Base-by-base conservation (phyloP, 495 filamentous ascomycete genomes). In the Hypomontagnella monticulosa region DNA sequence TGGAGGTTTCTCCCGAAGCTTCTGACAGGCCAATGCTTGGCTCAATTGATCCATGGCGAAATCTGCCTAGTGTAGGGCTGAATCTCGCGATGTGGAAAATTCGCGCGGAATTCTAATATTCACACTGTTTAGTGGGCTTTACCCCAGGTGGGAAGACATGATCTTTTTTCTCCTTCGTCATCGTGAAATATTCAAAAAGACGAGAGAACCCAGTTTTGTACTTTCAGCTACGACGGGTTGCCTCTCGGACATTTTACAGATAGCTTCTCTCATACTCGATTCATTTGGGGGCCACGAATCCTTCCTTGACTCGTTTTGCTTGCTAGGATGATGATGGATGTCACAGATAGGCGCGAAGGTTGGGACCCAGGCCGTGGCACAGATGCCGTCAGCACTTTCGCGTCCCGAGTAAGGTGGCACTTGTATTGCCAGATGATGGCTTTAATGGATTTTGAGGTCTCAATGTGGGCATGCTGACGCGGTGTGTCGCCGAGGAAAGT, bases 1-100 rank as follows among this genome's bases (percentile, higher is more conserved):
- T 47, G 4, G 16, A 42, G 48, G 42, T 18, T 20, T 20, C 23
- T 23, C 2, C 16, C 15, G 18, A 12, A 36, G 32, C 41, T 67
- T 47, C 33, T 23, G 9, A 51, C 15, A 44, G 23, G 23, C 23
- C 23, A 27, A 27, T 27, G 23, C 23, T 27, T 27, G 6, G 23
- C 23, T 27, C 23, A 27, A 27, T 53, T 53, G 41, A 41, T 40
- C 19, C 52, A 34, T 42, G 38, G 33, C 18, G 15, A 34, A 67
- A 58, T 67, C 58, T 67, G 64, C 64, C 64, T 67, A 67, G 63
- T 58, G 54, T 67, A 67, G 53, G 64, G 64, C 64, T 67, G 64
- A 67, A 67, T 63, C 48, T 41, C 37, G 14, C 16, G 33, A 57
- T 37, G 47, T 33, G 7, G 42, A 23, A 36, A 58, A 27, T n/a